Base-by-base conservation (phyloP, 371 early-diverging fungal genomes). In the Mortierella sp. region DNA sequence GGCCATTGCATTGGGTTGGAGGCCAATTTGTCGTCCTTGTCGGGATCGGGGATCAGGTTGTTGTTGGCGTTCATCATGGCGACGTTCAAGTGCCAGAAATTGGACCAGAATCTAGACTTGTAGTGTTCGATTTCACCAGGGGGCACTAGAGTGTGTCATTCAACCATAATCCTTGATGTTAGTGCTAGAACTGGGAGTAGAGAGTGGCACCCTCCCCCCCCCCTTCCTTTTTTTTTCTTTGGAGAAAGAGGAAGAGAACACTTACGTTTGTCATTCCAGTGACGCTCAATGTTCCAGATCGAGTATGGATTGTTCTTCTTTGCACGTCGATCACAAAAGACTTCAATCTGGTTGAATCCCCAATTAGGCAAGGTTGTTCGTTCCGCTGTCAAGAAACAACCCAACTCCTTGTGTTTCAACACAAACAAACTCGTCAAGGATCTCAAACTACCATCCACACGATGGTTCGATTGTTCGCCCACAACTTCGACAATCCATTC, bases 1-100 rank as follows among this genome's bases (percentile, higher is more conserved):
- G 98, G 97, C 99, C 99, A 99, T 70, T 99, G 93, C 46, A 83
- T 84, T 0, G 99, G 99, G 44, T 77, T 62, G 16, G 97, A 97
- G 12, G 94, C 89, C 14, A 99, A 87, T 51, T 84, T 76, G 70
- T 97, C 96, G 67, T 95, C 92, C 79, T 97, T 94, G 77, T 98
- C 97, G 4, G 93, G 92, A 81, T 99, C 99, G 21, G 98, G 97
- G 5, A 92, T 86, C 65, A 99, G 86, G 9, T 97, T 97, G 75
- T 99, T 99, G 84, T 99, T 99, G 46, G 93, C 91, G 1, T 89
- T 89, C 91, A 94, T 96, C 99, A 99, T 99, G 55, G 97, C 96
- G 4, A 92, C 91, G 80, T 99, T 99, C 57, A 97, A 84, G 74
- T 97, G 95, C 58, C 93, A 75, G 75, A 98, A 93, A 83, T 97